Base-by-base conservation (phyloP, 2,329 filamentous ascomycete species). In the Phaeosphaeria sp. region DNA sequence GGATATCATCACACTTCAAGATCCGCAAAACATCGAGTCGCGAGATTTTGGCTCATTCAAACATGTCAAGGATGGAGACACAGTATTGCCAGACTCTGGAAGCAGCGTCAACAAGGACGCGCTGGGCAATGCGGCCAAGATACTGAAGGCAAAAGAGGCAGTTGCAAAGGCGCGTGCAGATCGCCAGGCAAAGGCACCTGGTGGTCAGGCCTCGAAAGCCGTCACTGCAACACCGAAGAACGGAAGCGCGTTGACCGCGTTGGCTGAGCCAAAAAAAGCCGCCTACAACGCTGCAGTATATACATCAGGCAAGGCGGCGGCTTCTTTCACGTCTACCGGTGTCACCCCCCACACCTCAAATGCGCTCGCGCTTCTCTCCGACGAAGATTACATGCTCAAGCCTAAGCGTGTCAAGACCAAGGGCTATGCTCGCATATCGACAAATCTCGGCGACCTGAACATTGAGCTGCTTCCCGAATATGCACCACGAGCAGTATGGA, bases 341-440 rank as follows among this genome's bases (percentile, higher is more conserved):
- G 80, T 99, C 51, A 97, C 94, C 0, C 93, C 93, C 0, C 91
- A 96, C 73, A 99, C 95, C 0, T 93, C 91, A 54, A 90, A 87
- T 66, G 92, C 96, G 71, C 86, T 93, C 53, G 94, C 95, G 3
- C 81, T 96, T 47, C 84, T 99, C 47, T 92, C 90, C 0, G 93
- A 97, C 62, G 95, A 99, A 79, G 93, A 98, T 74, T 99, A 94
- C 78, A 96, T 99, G 91, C 85, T 99, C 53, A 92, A 92, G 76
- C 93, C 93, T 6, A 91, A 90, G 69, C 88, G 92, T 42, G 88
- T 99, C 59, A 97, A 96, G 79, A 87, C 86, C 66, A 96, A 94
- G 69, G 95, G 94, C 23, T 98, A 97, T 74, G 93, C 91, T 6
- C 88, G 92, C n/a, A 86, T 99, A 46, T 88, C 90, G 65, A 99